These are phyloP conservation scores for Coprinopsis strossmayeri DNA, from an alignment of 768 basidiomycete genomes.

Conservation along the genomic window DNA sequence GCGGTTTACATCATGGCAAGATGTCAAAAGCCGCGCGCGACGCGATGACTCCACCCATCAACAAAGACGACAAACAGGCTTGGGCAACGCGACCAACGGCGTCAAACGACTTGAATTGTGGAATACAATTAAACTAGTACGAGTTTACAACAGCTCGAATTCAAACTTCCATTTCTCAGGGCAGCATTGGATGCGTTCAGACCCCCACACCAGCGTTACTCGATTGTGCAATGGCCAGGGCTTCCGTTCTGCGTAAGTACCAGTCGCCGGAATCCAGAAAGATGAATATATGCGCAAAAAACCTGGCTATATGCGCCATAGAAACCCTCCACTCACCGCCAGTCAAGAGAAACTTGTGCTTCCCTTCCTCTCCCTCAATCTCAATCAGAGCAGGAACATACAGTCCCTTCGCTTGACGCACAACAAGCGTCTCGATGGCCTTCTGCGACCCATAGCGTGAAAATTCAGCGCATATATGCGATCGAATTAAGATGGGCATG, in stretches of 20 bases:
- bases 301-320: neutral
- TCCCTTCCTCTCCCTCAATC: slow-evolving; percentile 19
- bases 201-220: slow-evolving; percentile 5
- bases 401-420: slow-evolving; percentile 22
- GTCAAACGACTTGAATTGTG: too few species aligned
- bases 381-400: slow-evolving; percentile 21
- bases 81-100: neutral
- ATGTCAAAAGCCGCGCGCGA: too few species aligned
- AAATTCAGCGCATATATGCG: neutral
- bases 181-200: slow-evolving; percentile 2
- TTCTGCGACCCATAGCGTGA: slow-evolving; percentile 17
- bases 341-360: neutral
- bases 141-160: slow-evolving; percentile 6
- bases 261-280: neutral
- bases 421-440: slow-evolving; percentile 26
- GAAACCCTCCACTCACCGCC: slow-evolving; percentile 1
- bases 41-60: neutral
- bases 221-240: slow-evolving; percentile 3
- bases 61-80: neutral
- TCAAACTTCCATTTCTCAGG: slow-evolving; percentile 9
- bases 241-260: neutral
- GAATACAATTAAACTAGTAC: too few species aligned
- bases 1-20: too few species aligned
- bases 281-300: neutral
- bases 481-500: neutral